Evolutionary conservation across 1,284 basidiomycete species (phyloP).

Genomic region (Cutaneotrichosporon cutaneum): DNA sequence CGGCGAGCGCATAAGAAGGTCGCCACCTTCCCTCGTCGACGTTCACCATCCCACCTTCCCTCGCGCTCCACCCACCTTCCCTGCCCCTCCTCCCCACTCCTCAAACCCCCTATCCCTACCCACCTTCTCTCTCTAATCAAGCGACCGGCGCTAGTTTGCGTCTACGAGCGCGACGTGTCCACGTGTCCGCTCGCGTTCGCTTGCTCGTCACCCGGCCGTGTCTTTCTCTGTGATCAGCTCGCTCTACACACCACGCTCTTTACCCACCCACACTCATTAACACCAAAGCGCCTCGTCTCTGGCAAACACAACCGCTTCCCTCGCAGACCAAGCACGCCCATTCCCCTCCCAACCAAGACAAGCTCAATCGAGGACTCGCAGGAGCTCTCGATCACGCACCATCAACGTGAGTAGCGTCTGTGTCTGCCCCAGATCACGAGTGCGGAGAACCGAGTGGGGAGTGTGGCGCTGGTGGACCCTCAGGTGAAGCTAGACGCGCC

Average conservation of each 20-base stretch:
- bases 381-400: too few relatives aligned
- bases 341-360: not conserved
- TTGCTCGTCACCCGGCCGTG: not conserved
- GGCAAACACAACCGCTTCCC: not conserved
- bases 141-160: too few relatives aligned
- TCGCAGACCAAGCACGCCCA: not conserved
- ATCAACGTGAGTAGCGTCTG: not conserved
- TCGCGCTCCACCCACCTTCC: not conserved
- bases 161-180: too few relatives aligned
- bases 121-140: too few relatives aligned
- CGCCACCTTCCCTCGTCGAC: not conserved
- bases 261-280: not conserved
- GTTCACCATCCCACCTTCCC: not conserved
- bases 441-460: too few relatives aligned
- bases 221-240: not conserved
- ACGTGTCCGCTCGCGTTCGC: not conserved
- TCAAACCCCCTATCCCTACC: not conserved
- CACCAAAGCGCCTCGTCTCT: not conserved
- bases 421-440: not conserved
- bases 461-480: too few relatives aligned
- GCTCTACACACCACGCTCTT: not conserved
- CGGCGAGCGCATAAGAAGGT: not conserved
- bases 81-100: not conserved
- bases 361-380: not conserved
- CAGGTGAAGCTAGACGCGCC: not conserved